Conservation (phyloP, 306 rosid genomes). For the Begonia peltatifolia region DNA sequence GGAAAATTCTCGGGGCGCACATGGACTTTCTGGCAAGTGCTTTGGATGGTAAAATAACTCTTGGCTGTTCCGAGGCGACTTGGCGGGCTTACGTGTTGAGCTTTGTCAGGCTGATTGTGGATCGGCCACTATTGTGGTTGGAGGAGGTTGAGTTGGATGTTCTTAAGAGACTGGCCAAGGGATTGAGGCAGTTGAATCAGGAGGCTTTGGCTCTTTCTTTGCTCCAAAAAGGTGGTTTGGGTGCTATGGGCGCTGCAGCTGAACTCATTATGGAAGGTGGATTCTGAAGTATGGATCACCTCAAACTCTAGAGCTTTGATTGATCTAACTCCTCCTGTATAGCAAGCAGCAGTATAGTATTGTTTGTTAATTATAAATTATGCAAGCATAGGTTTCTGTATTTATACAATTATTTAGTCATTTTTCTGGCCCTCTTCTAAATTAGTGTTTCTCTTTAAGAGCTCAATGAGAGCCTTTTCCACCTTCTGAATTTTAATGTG, state of each 20-base stretch:
- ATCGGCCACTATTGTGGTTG: slow-evolving; percentile 53
- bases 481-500: no score
- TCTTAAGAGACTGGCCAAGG: slow-evolving; percentile 59
- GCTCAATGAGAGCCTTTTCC: no score
- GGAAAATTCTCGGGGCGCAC: slow-evolving; percentile 40
- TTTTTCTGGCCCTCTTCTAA: no score
- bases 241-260: slow-evolving; percentile 80
- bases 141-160: slow-evolving; percentile 38
- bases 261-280: slow-evolving; percentile 37
- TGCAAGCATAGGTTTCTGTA: no score
- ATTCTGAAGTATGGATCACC: slow-evolving; percentile 8
- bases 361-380: no score
- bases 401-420: no score
- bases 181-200: slow-evolving; percentile 51
- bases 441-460: no score
- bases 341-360: no score
- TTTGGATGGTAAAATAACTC: slow-evolving; percentile 37
- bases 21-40: slow-evolving; percentile 57
- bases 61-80: slow-evolving; percentile 47
- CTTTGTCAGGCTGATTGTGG: slow-evolving; percentile 57
- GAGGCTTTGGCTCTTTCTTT: slow-evolving; percentile 65
- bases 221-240: slow-evolving; percentile 54
- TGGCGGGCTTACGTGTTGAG: slow-evolving; percentile 66
- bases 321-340: no score
- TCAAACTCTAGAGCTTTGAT: no score